Evolutionary conservation across 2,329 filamentous ascomycete genomes (phyloP), one percentile per base, ranked within the genome.

Genomic region (Cadophora malorum): DNA sequence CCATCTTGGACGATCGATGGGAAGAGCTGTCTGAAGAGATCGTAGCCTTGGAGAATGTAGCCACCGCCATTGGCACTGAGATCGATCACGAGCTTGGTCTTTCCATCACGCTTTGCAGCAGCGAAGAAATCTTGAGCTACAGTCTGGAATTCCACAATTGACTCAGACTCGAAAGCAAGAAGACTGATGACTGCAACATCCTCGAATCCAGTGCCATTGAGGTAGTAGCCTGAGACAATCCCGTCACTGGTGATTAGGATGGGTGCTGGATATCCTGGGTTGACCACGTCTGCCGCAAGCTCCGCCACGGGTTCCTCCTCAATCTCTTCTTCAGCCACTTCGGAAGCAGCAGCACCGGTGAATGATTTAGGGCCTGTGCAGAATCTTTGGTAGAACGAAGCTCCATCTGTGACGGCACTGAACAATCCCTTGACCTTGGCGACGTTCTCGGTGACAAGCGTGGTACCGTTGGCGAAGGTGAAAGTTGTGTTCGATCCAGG

Each of bases 81-180:
- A 70, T 92, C 90, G 67, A 92, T 85, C 35, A 92, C 81, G 5
- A 92, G 80, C 75, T 86, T 88, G 1, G 80, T 85, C 75, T 88
- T 88, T 1, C 82, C 81, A 1, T 79, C 79, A 1, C 76, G 70
- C 52, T 82, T 81, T 14, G 82, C 82, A 50, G 80, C 78, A 0
- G 80, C 77, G 19, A 89, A 79, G 71, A 88, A 81, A 4, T 77
- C 65, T 60, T 76, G 63, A 8, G 65, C 71, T 0, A 76, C 69
- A 21, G 66, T 59, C 61, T 78, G 76, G 50, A 77, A 78, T 64
- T 78, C 75, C 8, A 64, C 49, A 12, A 62, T 21, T 1, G 67
- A 69, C 28, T 75, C 65, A 0, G 75, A 72, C 31, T 73, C 72
- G 50, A 76, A 76, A 9, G 69, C 65, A n/a, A 76, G 59, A 23